Conservation (phyloP, 169 alveolate species). For the Plasmodium fragile region DNA sequence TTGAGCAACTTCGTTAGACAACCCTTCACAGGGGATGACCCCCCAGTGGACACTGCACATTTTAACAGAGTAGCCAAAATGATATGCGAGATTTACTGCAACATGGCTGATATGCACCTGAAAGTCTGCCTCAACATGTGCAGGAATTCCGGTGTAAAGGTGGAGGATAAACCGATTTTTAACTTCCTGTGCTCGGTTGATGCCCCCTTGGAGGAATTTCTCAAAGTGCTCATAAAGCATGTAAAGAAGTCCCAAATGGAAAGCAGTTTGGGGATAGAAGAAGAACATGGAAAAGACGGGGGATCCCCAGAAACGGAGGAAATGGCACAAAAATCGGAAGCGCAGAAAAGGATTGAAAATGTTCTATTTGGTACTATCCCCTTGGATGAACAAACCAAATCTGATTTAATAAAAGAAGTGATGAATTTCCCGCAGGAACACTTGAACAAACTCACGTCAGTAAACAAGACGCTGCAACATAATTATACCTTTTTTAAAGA, state of each 20-base stretch:
- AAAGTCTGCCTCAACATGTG: conserved; percentile 13
- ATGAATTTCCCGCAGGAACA: conserved; percentile 43
- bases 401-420: conserved; percentile 24
- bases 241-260: conserved; percentile 3
- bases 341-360: conserved; percentile 25
- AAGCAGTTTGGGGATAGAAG: background rate
- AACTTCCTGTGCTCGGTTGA: conserved; percentile 52
- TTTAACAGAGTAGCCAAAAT: conserved; percentile 30
- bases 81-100: conserved; percentile 13
- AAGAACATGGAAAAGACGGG: background rate
- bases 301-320: background rate
- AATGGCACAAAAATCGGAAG: background rate
- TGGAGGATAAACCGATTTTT: background rate
- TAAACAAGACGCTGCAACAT: conserved; percentile 69
- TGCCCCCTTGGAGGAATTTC: conserved; percentile 4
- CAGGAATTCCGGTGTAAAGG: background rate
- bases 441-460: conserved; percentile 8
- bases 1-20: conserved; percentile 16
- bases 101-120: background rate
- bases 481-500: conserved; percentile 40
- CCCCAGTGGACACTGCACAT: conserved; percentile 21
- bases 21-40: background rate
- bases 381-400: conserved; percentile 58
- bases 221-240: background rate
- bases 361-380: conserved; percentile 33